A percentile compares a stretch with the other conserved stretches of the same genome.
Conservation (phyloP, 441 rosid genomes). For the Rhodomyrtus psidioides region DNA sequence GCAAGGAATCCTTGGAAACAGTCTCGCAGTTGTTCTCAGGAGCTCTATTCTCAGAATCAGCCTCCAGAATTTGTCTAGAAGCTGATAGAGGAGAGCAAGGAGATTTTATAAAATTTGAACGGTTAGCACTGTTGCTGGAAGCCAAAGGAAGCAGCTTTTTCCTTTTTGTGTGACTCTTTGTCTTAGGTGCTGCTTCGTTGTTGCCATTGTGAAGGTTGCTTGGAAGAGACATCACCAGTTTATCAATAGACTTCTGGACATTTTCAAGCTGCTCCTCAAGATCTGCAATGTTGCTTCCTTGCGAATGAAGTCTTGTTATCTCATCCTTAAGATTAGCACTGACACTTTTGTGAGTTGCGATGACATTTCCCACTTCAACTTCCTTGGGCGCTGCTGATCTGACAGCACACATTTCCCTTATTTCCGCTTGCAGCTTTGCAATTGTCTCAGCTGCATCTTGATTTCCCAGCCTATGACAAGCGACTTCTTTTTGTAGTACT, state of each 20-base stretch:
- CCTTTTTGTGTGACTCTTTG: conserved; percentile 74
- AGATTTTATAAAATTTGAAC: conserved; percentile 68
- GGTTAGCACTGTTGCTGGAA: conserved; percentile 61
- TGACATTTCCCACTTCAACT: conserved; percentile 41
- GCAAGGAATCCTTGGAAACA: conserved; percentile 22
- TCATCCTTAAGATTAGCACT: conserved; percentile 95
- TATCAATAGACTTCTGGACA: conserved; percentile 96
- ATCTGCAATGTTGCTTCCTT: conserved; percentile 86
- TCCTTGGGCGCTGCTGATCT: conserved; percentile 41
- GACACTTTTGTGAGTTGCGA: conserved; percentile 76
- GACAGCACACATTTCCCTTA: conserved; percentile 77
- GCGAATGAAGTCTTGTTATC: conserved; percentile 93
- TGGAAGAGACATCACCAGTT: conserved; percentile 92
- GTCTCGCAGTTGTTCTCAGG: conserved; percentile 49
- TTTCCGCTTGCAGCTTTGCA: conserved; percentile 95
- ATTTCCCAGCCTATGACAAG: conserved; percentile 92
- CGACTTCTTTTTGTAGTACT: conserved; percentile 95
- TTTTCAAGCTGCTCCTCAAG: conserved; percentile 94
- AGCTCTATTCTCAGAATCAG: conserved; percentile 71
- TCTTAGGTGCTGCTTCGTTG: conserved; percentile 42
- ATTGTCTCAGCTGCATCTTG: conserved; percentile 99
- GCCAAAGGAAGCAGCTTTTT: conserved; percentile 79
- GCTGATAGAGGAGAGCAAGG: conserved; percentile 93
- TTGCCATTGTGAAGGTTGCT: conserved; percentile 32
- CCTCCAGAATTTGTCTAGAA: conserved; percentile 64